Conservation (phyloP, 148 eudicot genomes). For the Cornus suecica region DNA sequence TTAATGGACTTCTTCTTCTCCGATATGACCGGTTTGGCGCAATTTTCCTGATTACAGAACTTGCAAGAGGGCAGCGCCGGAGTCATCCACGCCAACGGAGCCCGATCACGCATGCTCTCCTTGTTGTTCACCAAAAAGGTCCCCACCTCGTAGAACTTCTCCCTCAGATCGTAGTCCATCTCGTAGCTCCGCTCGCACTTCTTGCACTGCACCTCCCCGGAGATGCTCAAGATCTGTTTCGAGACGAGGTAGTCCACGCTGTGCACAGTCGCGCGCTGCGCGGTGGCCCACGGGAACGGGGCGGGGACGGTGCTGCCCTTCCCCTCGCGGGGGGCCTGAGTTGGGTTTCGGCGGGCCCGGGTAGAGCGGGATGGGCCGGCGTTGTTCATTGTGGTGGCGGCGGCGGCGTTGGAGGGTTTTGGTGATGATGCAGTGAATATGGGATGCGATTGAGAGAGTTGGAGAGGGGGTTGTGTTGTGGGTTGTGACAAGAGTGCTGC, state of each 20-base stretch:
- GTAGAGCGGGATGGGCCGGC: not conserved
- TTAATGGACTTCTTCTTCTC: conserved; percentile 44
- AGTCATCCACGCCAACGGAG: conserved; percentile 33
- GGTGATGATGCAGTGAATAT: not conserved
- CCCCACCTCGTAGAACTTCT: conserved; percentile 35
- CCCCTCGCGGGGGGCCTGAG: conserved; percentile 14
- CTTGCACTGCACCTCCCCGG: conserved; percentile 57
- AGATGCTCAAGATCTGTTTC: conserved; percentile 24
- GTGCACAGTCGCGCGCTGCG: conserved; percentile 39
- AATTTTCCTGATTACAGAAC: conserved; percentile 35
- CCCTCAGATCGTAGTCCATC: conserved; percentile 36
- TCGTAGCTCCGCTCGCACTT: conserved; percentile 37
- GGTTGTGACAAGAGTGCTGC: not conserved
- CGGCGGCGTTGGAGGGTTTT: not conserved
- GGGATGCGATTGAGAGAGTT: not conserved
- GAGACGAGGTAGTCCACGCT: conserved; percentile 14
- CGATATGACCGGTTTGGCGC: conserved; percentile 48
- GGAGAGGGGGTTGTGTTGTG: not conserved
- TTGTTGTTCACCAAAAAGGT: conserved; percentile 9
- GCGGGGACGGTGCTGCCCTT: conserved; percentile 22
- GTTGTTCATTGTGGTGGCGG: not conserved
- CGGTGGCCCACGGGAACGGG: conserved; percentile 64
- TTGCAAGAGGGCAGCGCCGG: conserved; percentile 38
- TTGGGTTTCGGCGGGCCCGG: conserved; percentile 11
- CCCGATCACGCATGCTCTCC: conserved; percentile 32